Evolutionary conservation across 257 asterid genomes (phyloP), one percentile per base, ranked within the genome.

Genomic region (Orobanche coerulescens): DNA sequence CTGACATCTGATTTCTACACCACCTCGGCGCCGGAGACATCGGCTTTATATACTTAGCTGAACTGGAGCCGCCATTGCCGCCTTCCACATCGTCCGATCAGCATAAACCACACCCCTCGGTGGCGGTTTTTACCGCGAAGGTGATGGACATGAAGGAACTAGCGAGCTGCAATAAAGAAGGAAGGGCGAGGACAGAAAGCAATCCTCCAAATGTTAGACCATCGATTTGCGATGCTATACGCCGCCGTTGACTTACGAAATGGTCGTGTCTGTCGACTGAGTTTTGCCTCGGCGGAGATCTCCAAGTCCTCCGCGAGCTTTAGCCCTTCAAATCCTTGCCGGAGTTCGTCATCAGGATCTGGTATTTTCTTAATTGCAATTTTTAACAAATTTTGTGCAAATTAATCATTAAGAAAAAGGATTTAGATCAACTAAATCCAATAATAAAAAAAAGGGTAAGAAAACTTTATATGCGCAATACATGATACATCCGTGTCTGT

Each of bases 201-300:
- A 73, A 88, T 91, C 26, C 84, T 88, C 0, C 84, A 88, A 71
- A 83, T 82, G 84, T 11, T 91, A 70, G 96, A 84, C 68, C 98
- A 91, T 47, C 98, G 96, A 0, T 91, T 91, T 28, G 64, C 88
- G 4, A 96, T 96, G 0, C 83, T 74, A 95, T n/a, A n/a, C n/a
- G n/a, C n/a, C n/a, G n/a, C n/a, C n/a, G n/a, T n/a, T n/a, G n/a
- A n/a, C n/a, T n/a, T 1, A 83, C 95, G 2, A 85, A 85, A 57
- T 91, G 96, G 95, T 82, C 90, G 50, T 87, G 98, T 44, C 76
- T 91, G 0, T 46, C 88, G 58, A 88, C 95, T 22, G 98, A 91
- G 75, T 88, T 88, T 68, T 88, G 96, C 61, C 95, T 96, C 72
- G 98, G 96, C 65, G 98, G 98, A 18, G 98, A 91, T 73, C 82